Evolutionary conservation across 179 eudicot genomes (phyloP).

Genomic region (Actinidia polygama): DNA sequence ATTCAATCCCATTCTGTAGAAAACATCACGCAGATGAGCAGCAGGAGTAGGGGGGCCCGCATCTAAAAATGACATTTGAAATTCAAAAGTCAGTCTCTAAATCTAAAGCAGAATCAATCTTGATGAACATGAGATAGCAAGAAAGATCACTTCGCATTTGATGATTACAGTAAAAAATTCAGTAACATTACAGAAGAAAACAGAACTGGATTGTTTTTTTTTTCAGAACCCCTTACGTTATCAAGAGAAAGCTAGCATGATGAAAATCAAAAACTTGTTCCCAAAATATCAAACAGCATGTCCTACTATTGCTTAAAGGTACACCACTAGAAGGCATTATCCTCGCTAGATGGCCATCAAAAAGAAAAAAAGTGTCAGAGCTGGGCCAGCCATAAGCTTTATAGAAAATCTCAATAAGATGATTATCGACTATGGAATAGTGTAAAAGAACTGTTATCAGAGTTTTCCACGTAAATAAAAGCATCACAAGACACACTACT

Average conservation of each 20-base stretch:
- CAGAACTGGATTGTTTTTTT: too few species aligned
- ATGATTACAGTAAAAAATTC: neutral
- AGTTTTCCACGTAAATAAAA: neutral
- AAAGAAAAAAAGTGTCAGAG: neutral
- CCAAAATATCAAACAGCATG: neutral
- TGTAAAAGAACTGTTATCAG: neutral
- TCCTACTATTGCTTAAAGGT: neutral
- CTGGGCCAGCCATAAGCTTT: neutral
- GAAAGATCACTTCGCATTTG: neutral
- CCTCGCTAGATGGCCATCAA: constrained; percentile 9
- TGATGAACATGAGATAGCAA: neutral
- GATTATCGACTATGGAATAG: neutral
- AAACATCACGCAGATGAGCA: constrained; percentile 88
- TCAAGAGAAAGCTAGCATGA: neutral
- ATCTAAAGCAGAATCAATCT: neutral
- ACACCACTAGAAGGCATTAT: neutral
- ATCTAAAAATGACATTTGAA: constrained; percentile 47
- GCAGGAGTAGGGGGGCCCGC: constrained; percentile 99
- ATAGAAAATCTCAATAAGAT: neutral
- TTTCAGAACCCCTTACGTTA: neutral
- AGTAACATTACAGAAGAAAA: neutral
- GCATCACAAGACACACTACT: constrained; percentile 7
- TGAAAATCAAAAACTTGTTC: neutral
- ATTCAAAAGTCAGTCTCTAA: constrained; percentile 17
- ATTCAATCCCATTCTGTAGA: constrained; percentile 89